Evolutionary conservation across 495 filamentous ascomycete genomes (phyloP).

Genomic region (Xylaria scruposa): DNA sequence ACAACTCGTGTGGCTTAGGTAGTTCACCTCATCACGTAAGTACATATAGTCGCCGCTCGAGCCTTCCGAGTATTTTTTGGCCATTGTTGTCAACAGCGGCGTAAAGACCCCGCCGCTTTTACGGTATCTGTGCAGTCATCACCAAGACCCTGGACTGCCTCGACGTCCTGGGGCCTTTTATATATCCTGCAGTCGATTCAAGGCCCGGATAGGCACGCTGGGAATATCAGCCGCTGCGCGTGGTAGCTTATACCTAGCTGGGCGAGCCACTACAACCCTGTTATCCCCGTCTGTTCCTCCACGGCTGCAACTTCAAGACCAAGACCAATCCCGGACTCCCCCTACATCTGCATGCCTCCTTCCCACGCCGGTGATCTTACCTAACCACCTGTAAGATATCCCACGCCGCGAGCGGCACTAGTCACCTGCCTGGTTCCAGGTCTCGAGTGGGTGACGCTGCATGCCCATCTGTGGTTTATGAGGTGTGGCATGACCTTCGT

Average conservation of each 20-base stretch:
- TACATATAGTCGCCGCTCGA: background rate
- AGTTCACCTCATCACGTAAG: background rate
- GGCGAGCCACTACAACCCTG: background rate
- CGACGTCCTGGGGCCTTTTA: constrained; percentile 9
- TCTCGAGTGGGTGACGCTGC: constrained; percentile 6
- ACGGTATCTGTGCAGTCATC: background rate
- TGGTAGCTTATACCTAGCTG: constrained; percentile 9
- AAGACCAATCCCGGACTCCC: constrained; percentile 13
- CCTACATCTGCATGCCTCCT: constrained; percentile 15
- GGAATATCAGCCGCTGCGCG: background rate
- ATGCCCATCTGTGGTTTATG: constrained; percentile 7
- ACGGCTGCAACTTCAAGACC: background rate
- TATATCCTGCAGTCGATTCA: constrained; percentile 12
- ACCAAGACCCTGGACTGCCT: constrained; percentile 10
- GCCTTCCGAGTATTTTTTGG: background rate
- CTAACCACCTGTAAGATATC: background rate
- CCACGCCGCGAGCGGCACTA: constrained; percentile 8
- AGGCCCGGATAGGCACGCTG: background rate
- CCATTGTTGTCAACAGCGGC: background rate
- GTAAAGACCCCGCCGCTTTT: background rate
- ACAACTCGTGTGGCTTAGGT: background rate
- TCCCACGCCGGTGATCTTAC: constrained; percentile 16
- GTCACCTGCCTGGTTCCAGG: constrained; percentile 1
- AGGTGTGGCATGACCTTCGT: constrained; percentile 18
- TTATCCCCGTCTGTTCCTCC: background rate